Conservation (phyloP, 192 early-diverging fungal species). For the Spinellus fusiger region DNA sequence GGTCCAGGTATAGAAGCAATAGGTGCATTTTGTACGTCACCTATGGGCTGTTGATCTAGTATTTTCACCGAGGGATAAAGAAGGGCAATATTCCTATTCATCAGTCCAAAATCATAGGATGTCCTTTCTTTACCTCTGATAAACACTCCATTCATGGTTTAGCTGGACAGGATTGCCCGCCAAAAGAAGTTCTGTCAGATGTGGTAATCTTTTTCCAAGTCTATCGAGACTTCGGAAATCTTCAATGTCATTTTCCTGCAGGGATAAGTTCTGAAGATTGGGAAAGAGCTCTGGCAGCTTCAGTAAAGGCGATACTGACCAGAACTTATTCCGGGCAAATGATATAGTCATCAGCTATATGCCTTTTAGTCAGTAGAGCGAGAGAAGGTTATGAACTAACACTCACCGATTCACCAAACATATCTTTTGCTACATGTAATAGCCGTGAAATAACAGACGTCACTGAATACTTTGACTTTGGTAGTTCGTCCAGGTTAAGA, state of each 20-base stretch:
- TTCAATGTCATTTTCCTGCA: constrained; percentile 37
- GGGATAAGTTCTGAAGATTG: constrained; percentile 36
- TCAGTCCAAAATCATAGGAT: not conserved
- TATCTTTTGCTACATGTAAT: constrained; percentile 3
- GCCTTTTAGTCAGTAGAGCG: not conserved
- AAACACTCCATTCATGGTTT: constrained; percentile 6
- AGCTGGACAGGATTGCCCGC: constrained; percentile 34
- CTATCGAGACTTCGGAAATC: constrained; percentile 28
- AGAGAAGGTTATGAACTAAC: not conserved
- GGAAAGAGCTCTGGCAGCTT: constrained; percentile 31
- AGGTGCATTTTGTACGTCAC: not conserved
- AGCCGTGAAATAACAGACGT: not conserved
- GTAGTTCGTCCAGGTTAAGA: constrained; percentile 22
- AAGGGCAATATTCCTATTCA: not conserved
- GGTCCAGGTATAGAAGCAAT: not conserved
- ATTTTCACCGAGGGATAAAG: constrained; percentile 18
- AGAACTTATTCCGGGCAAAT: constrained; percentile 30
- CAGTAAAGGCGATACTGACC: constrained; percentile 19
- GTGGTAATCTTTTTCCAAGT: constrained; percentile 24
- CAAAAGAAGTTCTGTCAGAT: constrained; percentile 34
- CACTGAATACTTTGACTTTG: constrained; percentile 2
- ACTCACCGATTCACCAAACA: constrained; percentile 14
- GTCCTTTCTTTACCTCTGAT: constrained; percentile 22
- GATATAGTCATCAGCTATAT: constrained; percentile 28
- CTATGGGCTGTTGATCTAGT: constrained; percentile 21